Evolutionary conservation across 179 eudicot genomes (phyloP).

Genomic region (Silene noctiflora): DNA sequence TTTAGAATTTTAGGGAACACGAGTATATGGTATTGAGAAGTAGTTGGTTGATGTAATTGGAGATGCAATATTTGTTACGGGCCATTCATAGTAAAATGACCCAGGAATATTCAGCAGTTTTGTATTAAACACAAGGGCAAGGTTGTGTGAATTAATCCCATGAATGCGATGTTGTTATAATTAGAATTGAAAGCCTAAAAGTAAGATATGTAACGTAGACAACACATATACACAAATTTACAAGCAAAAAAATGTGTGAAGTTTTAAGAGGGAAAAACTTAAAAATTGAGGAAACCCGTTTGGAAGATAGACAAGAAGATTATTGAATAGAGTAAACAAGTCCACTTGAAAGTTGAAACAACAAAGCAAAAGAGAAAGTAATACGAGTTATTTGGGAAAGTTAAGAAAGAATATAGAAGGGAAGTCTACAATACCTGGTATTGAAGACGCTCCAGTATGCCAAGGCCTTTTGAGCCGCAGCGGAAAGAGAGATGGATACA

Average conservation of each 20-base stretch:
- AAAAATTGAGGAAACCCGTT: too few relatives aligned
- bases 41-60: not conserved
- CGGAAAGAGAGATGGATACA: slow-evolving; percentile 95
- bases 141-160: not conserved
- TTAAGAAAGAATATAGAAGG: too few relatives aligned
- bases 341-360: too few relatives aligned
- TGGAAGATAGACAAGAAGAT: too few relatives aligned
- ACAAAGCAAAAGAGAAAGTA: too few relatives aligned
- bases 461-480: slow-evolving; percentile 94
- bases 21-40: too few relatives aligned
- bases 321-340: too few relatives aligned
- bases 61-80: not conserved
- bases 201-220: not conserved
- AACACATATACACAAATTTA: not conserved
- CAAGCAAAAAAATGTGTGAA: too few relatives aligned
- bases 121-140: not conserved
- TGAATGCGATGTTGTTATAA: not conserved
- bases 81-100: not conserved
- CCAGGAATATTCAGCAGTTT: not conserved
- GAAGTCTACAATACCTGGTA: slow-evolving; percentile 57
- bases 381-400: too few relatives aligned
- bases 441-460: slow-evolving; percentile 90
- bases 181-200: not conserved
- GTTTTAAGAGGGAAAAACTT: too few relatives aligned
- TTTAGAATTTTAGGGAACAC: too few relatives aligned